These are phyloP conservation scores for Starmerella floris DNA, from an alignment of 805 yeast species.

Conservation along the genomic window DNA sequence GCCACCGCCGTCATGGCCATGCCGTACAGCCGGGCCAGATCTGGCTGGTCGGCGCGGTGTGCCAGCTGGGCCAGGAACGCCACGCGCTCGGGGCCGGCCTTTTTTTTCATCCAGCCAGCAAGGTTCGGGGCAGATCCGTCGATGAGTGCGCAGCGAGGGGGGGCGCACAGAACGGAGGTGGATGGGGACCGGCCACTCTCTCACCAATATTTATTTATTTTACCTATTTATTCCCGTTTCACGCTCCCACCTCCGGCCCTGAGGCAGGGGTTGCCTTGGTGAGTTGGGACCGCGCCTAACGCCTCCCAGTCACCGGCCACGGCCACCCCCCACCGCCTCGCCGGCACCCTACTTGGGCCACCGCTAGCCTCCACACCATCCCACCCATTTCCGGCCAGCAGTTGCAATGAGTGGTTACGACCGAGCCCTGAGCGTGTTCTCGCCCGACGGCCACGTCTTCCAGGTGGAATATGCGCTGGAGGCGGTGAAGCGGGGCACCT, in stretches of 20 bases:
- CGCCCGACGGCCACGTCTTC: conserved; percentile 98
- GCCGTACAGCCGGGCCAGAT: conserved; percentile 44
- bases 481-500: conserved; percentile 96
- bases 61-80: conserved; percentile 26
- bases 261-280: too few relatives aligned
- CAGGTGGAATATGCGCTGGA: conserved; percentile 97
- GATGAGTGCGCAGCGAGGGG: too few relatives aligned
- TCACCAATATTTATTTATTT: too few relatives aligned
- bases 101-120: conserved; percentile 12
- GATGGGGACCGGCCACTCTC: too few relatives aligned
- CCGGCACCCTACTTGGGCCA: too few relatives aligned
- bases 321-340: too few relatives aligned
- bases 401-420: conserved; percentile 90
- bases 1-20: conserved; percentile 47
- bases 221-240: too few relatives aligned
- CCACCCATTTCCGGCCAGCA: neutral
- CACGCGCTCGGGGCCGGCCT: conserved; percentile 21
- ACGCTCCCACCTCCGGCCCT: too few relatives aligned
- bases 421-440: conserved; percentile 92
- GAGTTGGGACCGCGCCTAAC: too few relatives aligned
- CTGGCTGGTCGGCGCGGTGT: conserved; percentile 20
- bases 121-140: neutral
- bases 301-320: too few relatives aligned
- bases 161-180: too few relatives aligned
- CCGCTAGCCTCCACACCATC: neutral